Base-by-base conservation (phyloP, 108 stramenopile species). In the Ochromonas danica region DNA sequence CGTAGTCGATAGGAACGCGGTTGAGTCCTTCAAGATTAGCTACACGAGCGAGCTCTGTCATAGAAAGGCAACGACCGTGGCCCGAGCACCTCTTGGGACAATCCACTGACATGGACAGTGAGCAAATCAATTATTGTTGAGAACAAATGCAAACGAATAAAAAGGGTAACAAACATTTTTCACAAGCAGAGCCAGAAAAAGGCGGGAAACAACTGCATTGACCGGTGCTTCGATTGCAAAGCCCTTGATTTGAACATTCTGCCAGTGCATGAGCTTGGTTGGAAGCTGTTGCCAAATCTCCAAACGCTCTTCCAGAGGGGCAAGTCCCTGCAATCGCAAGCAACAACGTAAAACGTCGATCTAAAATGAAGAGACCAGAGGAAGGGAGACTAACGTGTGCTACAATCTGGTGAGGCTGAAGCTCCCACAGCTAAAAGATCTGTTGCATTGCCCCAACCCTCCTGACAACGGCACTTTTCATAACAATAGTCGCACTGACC, bases 11-110 rank as follows among this genome's bases (percentile, higher is more conserved):
- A 25, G 57, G 40, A 38, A 61, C 40, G 1, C 80, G 71, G 33
- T 41, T 39, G 1, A 62, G 6, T 51, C 22, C 45, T 22, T 14
- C 45, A 14, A 22, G 14, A 51, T 6, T 51, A 51, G 6, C 61
- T 67, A 3, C 42, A 28, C 71, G 71, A 30, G 78, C 80, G 27
- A 43, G n/a, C 1, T 72, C 60, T 81, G 6, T n/a, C 78, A 38
- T 0, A 60, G 67, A 77, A 71, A 61, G 39, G 79, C 79, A 0
- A 71, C 39, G 72, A 82, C 83, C 71, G 77, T 82, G 81, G 28
- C 78, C 83, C 1, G 81, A 82, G 39, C 83, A 84, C 33, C 62
- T 51, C n/a, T 84, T 81, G 35, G 83, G 83, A 14, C 75, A 77
- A 1, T 27, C 22, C 75, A 57, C 51, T 77, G 30, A 1, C 78